phyloP scores from a whole-genome alignment of 2,329 filamentous ascomycete species.

The Trichoderma sp. region DNA sequence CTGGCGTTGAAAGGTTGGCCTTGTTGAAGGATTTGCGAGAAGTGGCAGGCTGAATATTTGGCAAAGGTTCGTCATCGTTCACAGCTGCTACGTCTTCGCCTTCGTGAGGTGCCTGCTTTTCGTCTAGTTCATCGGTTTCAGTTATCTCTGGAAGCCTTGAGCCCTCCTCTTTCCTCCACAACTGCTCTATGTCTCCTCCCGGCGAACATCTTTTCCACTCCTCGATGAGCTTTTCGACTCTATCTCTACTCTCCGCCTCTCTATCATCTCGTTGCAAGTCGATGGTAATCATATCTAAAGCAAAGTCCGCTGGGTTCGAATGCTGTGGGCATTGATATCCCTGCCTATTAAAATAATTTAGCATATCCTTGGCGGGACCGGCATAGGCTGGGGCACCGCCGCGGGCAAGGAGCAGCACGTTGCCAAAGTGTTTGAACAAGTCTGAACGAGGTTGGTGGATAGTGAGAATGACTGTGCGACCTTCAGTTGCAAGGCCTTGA shows the following conservation, averaged over 20 bases:
- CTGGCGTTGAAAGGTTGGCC: constrained; percentile 58
- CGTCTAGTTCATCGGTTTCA: constrained; percentile 29
- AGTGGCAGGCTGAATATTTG: not conserved
- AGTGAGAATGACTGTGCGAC: constrained; percentile 70
- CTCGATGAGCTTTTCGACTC: constrained; percentile 59
- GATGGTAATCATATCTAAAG: constrained; percentile 71
- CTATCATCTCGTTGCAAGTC: constrained; percentile 64
- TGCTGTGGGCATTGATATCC: constrained; percentile 64
- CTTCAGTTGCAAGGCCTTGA: constrained; percentile 66
- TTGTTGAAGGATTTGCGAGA: constrained; percentile 44
- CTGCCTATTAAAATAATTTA: constrained; percentile 58
- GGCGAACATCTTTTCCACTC: constrained; percentile 45
- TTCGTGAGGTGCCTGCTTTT: constrained; percentile 17
- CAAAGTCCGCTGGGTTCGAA: constrained; percentile 76
- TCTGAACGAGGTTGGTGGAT: constrained; percentile 76
- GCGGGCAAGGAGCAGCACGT: constrained; percentile 65
- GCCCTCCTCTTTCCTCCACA: constrained; percentile 5
- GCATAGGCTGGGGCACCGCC: constrained; percentile 68
- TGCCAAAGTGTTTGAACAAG: constrained; percentile 68
- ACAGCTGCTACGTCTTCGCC: not conserved
- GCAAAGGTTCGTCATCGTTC: not conserved
- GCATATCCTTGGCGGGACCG: constrained; percentile 60
- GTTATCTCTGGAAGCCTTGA: constrained; percentile 29
- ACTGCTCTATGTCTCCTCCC: constrained; percentile 14
- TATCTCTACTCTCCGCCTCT: constrained; percentile 60